Evolutionary conservation across 169 alveolate genomes (phyloP).

Genomic region (Cryptosporidium parvum): DNA sequence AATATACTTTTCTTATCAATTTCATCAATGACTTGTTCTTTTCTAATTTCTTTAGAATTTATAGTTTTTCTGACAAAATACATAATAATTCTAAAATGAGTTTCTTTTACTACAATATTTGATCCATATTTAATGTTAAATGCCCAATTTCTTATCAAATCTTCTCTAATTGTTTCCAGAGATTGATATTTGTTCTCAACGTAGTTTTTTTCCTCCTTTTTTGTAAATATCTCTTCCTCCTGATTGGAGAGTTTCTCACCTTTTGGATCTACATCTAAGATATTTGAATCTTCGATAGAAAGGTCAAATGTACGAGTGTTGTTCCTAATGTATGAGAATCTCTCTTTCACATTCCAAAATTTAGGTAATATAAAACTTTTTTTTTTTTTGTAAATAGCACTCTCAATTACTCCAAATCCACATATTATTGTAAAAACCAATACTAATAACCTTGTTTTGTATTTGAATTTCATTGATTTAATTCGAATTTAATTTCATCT

Average conservation of each 20-base stretch:
- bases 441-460: background rate
- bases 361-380: constrained; percentile 12
- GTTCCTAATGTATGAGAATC: background rate
- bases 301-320: background rate
- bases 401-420: background rate
- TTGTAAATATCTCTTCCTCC: background rate
- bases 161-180: constrained; percentile 46
- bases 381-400: background rate
- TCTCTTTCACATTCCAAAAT: constrained; percentile 11
- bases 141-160: constrained; percentile 57
- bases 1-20: background rate
- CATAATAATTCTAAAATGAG: constrained; percentile 4
- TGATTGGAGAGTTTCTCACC: background rate
- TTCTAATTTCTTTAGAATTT: background rate
- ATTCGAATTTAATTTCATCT: background rate
- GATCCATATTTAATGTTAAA: constrained; percentile 71
- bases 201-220: background rate
- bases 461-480: background rate
- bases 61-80: constrained; percentile 4
- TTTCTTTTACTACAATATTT: constrained; percentile 7
- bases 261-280: background rate
- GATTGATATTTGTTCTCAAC: background rate
- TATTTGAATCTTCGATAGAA: background rate
- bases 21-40: constrained; percentile 2
- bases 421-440: background rate